phyloP scores from a whole-genome alignment of 106 monocot genomes.

The Acorus calamus region DNA sequence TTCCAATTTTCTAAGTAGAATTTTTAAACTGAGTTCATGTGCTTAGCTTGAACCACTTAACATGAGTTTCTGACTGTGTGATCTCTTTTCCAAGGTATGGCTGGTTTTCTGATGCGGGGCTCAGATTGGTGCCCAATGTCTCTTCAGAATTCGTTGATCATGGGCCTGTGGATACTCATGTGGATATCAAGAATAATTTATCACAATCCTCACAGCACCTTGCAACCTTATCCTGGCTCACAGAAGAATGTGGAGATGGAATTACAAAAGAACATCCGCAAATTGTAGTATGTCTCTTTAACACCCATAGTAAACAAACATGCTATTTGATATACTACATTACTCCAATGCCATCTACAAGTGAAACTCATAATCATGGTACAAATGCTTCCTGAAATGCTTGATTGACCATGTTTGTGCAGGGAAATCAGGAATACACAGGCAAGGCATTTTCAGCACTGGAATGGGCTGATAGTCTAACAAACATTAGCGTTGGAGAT shows the following conservation, averaged over 20 bases:
- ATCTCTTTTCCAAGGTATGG: slow-evolving; percentile 50
- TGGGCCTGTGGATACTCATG: no score
- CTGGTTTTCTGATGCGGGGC: slow-evolving; percentile 41
- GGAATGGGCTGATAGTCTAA: slow-evolving; percentile 93
- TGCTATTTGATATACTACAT: neutral
- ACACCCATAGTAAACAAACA: neutral
- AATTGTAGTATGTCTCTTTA: slow-evolving; percentile 17
- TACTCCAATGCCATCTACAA: no score
- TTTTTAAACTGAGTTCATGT: neutral
- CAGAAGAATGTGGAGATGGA: slow-evolving; percentile 10
- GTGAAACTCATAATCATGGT: no score
- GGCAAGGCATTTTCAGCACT: slow-evolving; percentile 23
- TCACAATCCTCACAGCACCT: neutral
- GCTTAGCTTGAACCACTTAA: neutral
- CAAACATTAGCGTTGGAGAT: slow-evolving; percentile 77
- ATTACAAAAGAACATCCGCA: slow-evolving; percentile 13
- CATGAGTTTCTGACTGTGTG: neutral
- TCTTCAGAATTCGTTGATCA: no score
- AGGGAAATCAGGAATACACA: slow-evolving; percentile 18
- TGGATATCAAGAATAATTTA: neutral
- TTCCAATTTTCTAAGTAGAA: no score
- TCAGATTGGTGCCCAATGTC: neutral
- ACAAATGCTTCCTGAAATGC: neutral
- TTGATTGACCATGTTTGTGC: neutral
- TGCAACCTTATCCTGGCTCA: neutral